Evolutionary conservation across 192 early-diverging fungal species (phyloP), one percentile per base, ranked within the genome.

Genomic region (Entophlyctis helioformis): DNA sequence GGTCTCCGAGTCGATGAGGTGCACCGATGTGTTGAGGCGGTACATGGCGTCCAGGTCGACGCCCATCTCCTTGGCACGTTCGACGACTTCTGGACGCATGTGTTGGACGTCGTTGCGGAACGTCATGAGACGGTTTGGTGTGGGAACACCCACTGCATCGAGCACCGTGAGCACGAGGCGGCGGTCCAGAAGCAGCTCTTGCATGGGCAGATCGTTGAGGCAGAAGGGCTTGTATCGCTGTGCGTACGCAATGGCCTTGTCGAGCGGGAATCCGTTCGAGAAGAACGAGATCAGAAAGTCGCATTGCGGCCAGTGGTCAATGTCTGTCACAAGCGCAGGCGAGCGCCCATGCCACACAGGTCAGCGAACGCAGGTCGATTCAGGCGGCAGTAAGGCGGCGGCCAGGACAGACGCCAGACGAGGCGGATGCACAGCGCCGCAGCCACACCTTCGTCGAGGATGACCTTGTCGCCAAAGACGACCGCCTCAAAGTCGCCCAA

Each of bases 261-360:
- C 73, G 13, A 98, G 64, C 5, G 94, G 94, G 51, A 98, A 98
- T 8, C 88, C 91, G 19, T 44, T 64, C 2, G 91, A 95, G 65
- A 95, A 98, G 68, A 98, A 98, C 12, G 88, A 87, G 22, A 98
- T 90, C 42, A 98, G 76, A 59, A 95, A 91, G 63, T 98, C 90
- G 67, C 91, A 95, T 1, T 67, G 61, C 5, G 94, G 94, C 94
- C 94, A 95, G 44, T 80, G 71, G 31, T 83, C 78, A 7, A 91
- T 76, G 40, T 72, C 85, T 84, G 8, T 24, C 2, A 21, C 23
- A 12, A 46, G 11, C 22, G 27, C n/a, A 48, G 36, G 13, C 9
- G 25, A 39, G 3, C 16, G 1, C 13, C 16, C 46, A 37, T 8
- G 8, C 20, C n/a, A n/a, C n/a, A n/a, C n/a, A n/a, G n/a, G n/a